phyloP scores from a whole-genome alignment of 1,284 basidiomycete species.

The Apiotrichum porosum region DNA sequence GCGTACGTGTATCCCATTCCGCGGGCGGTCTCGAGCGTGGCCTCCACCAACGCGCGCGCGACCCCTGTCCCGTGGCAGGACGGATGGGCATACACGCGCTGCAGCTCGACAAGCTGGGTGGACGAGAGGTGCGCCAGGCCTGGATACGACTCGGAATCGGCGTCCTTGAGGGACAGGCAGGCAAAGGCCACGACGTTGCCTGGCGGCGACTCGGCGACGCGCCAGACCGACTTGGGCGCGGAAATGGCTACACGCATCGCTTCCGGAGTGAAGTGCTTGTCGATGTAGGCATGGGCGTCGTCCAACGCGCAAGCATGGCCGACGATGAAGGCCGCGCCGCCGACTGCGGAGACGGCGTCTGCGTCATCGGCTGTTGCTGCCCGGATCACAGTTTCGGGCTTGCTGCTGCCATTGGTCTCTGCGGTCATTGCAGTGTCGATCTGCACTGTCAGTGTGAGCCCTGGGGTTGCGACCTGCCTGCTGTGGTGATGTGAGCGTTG shows the following conservation, averaged over 20 bases:
- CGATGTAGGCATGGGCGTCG: constrained; percentile 10
- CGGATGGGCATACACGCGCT: constrained; percentile 14
- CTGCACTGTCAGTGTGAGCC: too few species aligned
- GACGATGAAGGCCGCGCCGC: constrained; percentile 3
- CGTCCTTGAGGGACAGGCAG: neutral
- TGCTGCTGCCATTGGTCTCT: too few species aligned
- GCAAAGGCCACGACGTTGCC: constrained; percentile 6
- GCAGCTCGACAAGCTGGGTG: constrained; percentile 6
- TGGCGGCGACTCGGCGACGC: neutral
- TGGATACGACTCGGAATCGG: neutral
- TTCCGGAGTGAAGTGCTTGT: constrained; percentile 1
- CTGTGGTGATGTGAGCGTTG: too few species aligned
- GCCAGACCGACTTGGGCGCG: too few species aligned
- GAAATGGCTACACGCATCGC: neutral
- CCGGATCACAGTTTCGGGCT: constrained; percentile 35
- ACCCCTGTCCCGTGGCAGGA: constrained; percentile 29
- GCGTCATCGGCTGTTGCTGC: constrained; percentile 3
- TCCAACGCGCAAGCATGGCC: constrained; percentile 3
- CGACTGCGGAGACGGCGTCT: neutral
- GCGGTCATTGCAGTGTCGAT: too few species aligned
- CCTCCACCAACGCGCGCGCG: constrained; percentile 15
- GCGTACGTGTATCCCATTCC: constrained; percentile 18
- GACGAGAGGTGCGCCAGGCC: constrained; percentile 5
- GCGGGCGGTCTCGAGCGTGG: constrained; percentile 15
- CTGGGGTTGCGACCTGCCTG: neutral